phyloP scores from a whole-genome alignment of 2,329 filamentous ascomycete species.

The Ceratocystis alfenasii region DNA sequence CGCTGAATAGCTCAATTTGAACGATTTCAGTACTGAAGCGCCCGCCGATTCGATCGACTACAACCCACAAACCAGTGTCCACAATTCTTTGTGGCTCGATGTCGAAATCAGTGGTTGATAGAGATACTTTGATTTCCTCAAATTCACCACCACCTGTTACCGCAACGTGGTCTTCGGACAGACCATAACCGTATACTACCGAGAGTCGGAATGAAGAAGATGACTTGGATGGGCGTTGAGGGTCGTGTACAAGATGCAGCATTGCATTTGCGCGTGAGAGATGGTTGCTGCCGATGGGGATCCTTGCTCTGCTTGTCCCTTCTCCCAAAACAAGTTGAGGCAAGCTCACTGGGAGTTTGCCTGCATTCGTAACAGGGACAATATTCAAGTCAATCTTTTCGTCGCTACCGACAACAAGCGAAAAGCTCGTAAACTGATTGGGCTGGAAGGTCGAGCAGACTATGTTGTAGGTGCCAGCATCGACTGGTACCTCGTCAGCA shows the following conservation, averaged over 20 bases:
- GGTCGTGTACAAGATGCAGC: slow-evolving; percentile 10
- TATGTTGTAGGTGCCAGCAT: slow-evolving; percentile 68
- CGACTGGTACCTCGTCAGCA: slow-evolving; percentile 48
- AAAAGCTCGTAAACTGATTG: slow-evolving; percentile 62
- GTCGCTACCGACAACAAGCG: slow-evolving; percentile 59
- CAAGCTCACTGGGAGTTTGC: slow-evolving; percentile 53
- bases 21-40: slow-evolving; percentile 35
- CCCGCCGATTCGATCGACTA: slow-evolving; percentile 67
- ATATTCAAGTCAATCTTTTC: slow-evolving; percentile 38
- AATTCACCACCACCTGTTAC: slow-evolving; percentile 63
- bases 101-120: slow-evolving; percentile 64
- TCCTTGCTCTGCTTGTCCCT: slow-evolving; percentile 33
- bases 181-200: slow-evolving; percentile 60
- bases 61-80: slow-evolving; percentile 58
- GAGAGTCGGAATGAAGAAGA: slow-evolving; percentile 53
- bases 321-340: slow-evolving; percentile 41
- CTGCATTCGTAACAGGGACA: slow-evolving; percentile 62
- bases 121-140: slow-evolving; percentile 51
- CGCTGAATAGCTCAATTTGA: slow-evolving; percentile 41
- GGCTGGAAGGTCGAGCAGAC: slow-evolving; percentile 85
- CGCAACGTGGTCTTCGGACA: slow-evolving; percentile 52
- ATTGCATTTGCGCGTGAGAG: slow-evolving; percentile 15
- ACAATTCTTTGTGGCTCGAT: slow-evolving; percentile 51
- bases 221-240: slow-evolving; percentile 28
- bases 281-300: slow-evolving; percentile 23